Base-by-base conservation (phyloP, 2,329 filamentous ascomycete species). In the Cryphonectria japonica region DNA sequence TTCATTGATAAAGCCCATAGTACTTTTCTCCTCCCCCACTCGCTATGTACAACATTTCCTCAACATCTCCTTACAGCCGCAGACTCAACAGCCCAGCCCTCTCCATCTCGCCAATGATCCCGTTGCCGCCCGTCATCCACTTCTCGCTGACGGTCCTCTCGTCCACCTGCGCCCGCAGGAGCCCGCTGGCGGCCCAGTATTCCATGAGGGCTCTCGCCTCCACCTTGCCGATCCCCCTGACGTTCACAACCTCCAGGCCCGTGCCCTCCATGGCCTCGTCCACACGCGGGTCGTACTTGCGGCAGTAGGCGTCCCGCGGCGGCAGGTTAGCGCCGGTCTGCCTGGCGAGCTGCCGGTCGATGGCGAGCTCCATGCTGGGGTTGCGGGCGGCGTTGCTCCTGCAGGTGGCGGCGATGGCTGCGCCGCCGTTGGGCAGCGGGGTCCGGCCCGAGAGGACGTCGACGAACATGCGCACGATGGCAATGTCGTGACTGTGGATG, bases 171-270 rank as follows among this genome's bases (percentile, higher is more conserved):
- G 88, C 85, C 74, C 92, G 88, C 78, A 97, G 79, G 78, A 97
- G 85, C 16, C 95, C 96, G 80, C 93, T 97, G 50, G 89, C 89
- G 6, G 93, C 94, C 86, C 95, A 98, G 83, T 98, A 98, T 83
- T 98, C 94, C 89, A 98, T 91, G 76, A 97, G 84, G 0, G 89
- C 87, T 72, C 91, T 88, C 14, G 93, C 90, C 82, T 98, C 95
- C 1, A 86, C 82, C 81, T 91, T 93, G 76, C 84, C 91, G 75
- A 98, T 77, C 11, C 93, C 92, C 59, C 87, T 85, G 29, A 97
- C 78, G 29, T 87, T 85, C 68, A 90, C 74, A 1, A 89, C 82
- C 71, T 82, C 79, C 57, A 86, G 83, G 1, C 71, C 69, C 37
- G 69, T 67, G 61, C 83, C 83, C 73, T 84, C 80, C 67, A 91